Conservation (phyloP, 768 basidiomycete species). For the Fistulinella prunicolor region DNA sequence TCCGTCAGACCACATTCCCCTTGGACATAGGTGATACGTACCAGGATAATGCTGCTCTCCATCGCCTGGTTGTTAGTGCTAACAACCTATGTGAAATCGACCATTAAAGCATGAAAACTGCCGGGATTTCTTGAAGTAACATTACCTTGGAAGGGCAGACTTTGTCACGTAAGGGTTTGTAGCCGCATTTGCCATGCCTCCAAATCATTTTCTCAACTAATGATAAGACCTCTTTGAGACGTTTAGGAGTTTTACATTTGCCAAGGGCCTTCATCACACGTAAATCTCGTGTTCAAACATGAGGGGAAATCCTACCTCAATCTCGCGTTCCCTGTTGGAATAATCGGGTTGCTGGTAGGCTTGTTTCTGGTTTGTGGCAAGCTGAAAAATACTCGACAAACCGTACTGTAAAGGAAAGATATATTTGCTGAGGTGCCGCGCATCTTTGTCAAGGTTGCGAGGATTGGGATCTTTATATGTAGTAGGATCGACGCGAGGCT, state of each 20-base stretch:
- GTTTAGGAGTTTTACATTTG: conserved; percentile 66
- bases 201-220: conserved; percentile 61
- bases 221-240: conserved; percentile 54
- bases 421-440: conserved; percentile 72
- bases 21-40: conserved; percentile 27
- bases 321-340: conserved; percentile 62
- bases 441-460: conserved; percentile 44
- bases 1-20: conserved; percentile 5
- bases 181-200: conserved; percentile 68
- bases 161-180: conserved; percentile 58
- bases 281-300: not conserved
- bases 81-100: conserved; percentile 34
- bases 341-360: conserved; percentile 47
- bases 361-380: conserved; percentile 21
- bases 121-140: not conserved
- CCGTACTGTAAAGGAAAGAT: conserved; percentile 82
- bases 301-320: conserved; percentile 47
- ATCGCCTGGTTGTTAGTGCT: conserved; percentile 39
- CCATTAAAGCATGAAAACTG: not conserved
- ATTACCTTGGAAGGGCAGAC: conserved; percentile 78
- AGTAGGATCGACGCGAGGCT: conserved; percentile 24
- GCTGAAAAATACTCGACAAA: conserved; percentile 55
- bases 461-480: conserved; percentile 45
- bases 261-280: conserved; percentile 35
- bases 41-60: conserved; percentile 66